These are phyloP conservation scores for Centella asiatica DNA, from an alignment of 129 eudicot species.

Conservation along the genomic window DNA sequence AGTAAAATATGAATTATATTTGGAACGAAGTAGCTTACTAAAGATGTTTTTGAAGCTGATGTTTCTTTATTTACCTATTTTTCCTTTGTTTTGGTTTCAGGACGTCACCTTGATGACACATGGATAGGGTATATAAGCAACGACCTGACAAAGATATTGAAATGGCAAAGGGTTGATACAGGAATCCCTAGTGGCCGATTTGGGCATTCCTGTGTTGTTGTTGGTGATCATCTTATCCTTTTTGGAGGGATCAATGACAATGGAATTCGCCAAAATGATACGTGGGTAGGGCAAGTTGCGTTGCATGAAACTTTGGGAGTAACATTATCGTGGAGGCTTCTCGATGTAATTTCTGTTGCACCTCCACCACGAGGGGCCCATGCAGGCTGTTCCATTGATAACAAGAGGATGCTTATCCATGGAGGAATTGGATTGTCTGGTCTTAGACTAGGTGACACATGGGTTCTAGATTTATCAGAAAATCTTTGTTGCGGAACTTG, in stretches of 20 bases:
- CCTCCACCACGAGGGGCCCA: conserved; percentile 98
- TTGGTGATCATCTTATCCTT: conserved; percentile 54
- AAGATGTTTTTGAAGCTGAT: not conserved
- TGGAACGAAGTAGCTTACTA: not conserved
- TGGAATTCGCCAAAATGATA: conserved; percentile 87
- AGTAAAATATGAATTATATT: not conserved
- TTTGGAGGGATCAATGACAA: conserved; percentile 94
- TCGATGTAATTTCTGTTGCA: conserved; percentile 48
- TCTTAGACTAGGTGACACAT: conserved; percentile 70
- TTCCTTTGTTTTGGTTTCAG: conserved; percentile 30
- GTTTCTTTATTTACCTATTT: not conserved
- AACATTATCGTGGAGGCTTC: conserved; percentile 68
- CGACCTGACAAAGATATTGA: conserved; percentile 24
- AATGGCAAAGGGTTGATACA: conserved; percentile 59
- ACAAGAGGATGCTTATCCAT: conserved; percentile 61
- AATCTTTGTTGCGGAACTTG: conserved; percentile 60
- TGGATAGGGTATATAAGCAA: conserved; percentile 65
- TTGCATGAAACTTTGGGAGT: conserved; percentile 17
- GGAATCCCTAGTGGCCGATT: conserved; percentile 83
- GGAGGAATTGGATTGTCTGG: conserved; percentile 93
- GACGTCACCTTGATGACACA: conserved; percentile 94
- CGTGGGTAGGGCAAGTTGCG: conserved; percentile 64
- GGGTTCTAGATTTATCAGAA: conserved; percentile 74
- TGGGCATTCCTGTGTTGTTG: conserved; percentile 82
- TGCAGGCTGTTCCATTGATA: conserved; percentile 61